phyloP scores from a whole-genome alignment of 2,329 filamentous ascomycete genomes.

The Diplodia intermedia region DNA sequence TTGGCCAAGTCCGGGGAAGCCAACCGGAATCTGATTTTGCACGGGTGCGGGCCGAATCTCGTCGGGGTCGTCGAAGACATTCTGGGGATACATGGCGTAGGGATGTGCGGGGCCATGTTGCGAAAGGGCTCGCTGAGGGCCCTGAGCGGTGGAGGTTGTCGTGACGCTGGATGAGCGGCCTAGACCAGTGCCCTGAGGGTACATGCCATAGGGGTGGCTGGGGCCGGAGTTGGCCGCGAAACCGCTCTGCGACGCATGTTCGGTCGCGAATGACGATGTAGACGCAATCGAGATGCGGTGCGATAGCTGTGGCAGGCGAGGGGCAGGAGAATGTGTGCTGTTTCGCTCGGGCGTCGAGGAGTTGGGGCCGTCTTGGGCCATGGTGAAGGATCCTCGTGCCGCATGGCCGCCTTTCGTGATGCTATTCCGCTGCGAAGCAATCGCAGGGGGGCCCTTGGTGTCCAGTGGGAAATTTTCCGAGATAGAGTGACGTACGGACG shows the following conservation, averaged over 20 bases:
- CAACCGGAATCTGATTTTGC: constrained; percentile 64
- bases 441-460: constrained; percentile 2
- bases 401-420: constrained; percentile 44
- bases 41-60: constrained; percentile 42
- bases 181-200: constrained; percentile 71
- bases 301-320: constrained; percentile 36
- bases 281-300: constrained; percentile 49
- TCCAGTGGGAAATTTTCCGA: constrained; percentile 30
- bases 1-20: constrained; percentile 72
- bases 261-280: constrained; percentile 52
- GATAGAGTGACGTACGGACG: constrained; percentile 32
- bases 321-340: constrained; percentile 39
- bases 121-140: constrained; percentile 63
- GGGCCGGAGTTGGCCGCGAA: constrained; percentile 71
- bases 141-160: constrained; percentile 72
- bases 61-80: constrained; percentile 65
- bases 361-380: constrained; percentile 36
- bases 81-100: constrained; percentile 86
- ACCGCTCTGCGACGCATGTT: constrained; percentile 63
- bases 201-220: constrained; percentile 85
- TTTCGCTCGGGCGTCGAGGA: constrained; percentile 35
- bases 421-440: constrained; percentile 43
- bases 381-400: constrained; percentile 35
- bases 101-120: constrained; percentile 78
- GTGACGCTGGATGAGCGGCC: constrained; percentile 68